These are phyloP conservation scores for Alloascoidea hylecoeti DNA, from an alignment of 805 yeast species.

Conservation along the genomic window DNA sequence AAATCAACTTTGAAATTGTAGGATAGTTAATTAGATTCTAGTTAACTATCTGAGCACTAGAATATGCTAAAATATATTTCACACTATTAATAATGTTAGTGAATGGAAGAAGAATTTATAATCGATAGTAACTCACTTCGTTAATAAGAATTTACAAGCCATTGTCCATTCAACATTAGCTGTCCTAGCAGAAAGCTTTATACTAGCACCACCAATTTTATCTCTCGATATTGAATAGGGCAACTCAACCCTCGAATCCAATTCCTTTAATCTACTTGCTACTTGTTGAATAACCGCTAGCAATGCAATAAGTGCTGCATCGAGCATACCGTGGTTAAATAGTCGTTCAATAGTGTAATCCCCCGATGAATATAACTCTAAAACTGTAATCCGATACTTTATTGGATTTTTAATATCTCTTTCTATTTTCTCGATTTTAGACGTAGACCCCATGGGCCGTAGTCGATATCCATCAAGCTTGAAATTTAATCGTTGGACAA, in stretches of 20 bases:
- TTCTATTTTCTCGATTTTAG: conserved; percentile 51
- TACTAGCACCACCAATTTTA: conserved; percentile 62
- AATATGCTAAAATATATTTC: conserved; percentile 76
- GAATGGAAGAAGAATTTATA: conserved; percentile 7
- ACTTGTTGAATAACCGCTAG: conserved; percentile 46
- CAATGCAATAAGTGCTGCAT: conserved; percentile 68
- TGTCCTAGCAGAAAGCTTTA: conserved; percentile 47
- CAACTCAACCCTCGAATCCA: conserved; percentile 43
- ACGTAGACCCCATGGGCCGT: conserved; percentile 75
- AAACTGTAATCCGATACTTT: conserved; percentile 21
- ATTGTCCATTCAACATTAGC: conserved; percentile 79
- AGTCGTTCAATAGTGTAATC: conserved; percentile 59
- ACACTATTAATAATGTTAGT: conserved; percentile 13
- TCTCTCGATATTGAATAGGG: conserved; percentile 67
- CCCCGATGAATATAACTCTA: conserved; percentile 55
- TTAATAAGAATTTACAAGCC: conserved; percentile 70
- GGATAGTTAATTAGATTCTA: too few relatives aligned
- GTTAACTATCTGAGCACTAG: conserved; percentile 22
- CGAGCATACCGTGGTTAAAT: conserved; percentile 64
- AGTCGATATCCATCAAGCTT: conserved; percentile 45
- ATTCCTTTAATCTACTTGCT: conserved; percentile 24
- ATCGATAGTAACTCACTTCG: conserved; percentile 24
- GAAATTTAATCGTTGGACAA: conserved; percentile 40
- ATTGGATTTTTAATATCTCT: conserved; percentile 18
- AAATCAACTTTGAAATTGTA: too few relatives aligned